Percentiles rank a stretch among this genome's conserved stretches.
phyloP scores from a whole-genome alignment of 2,329 filamentous ascomycete genomes.

The Verticillium longisporum region DNA sequence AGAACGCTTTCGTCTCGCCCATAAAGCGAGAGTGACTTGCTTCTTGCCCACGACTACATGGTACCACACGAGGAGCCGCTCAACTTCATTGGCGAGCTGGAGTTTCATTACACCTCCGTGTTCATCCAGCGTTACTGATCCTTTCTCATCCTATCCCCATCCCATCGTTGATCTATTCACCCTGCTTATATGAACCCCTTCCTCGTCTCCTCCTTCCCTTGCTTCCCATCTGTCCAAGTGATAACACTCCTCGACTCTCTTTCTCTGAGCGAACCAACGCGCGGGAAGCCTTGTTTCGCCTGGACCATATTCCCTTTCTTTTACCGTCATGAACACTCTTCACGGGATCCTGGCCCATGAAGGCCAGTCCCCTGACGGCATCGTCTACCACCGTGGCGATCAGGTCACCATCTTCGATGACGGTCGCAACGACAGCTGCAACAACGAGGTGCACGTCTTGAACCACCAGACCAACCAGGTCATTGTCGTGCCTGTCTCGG shows the following conservation, averaged over 20 bases:
- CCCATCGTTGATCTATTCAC: background rate
- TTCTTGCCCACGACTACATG: background rate
- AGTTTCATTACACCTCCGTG: background rate
- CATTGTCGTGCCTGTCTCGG: constrained; percentile 6
- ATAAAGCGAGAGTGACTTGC: background rate
- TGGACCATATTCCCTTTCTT: background rate
- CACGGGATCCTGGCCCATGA: constrained; percentile 9
- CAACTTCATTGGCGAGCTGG: background rate
- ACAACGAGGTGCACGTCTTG: constrained; percentile 5
- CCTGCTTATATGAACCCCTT: background rate
- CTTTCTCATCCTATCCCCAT: background rate
- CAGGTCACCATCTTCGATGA: constrained; percentile 8
- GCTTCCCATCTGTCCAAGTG: background rate
- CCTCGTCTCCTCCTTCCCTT: background rate
- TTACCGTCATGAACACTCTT: constrained; percentile 6
- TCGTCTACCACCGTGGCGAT: constrained; percentile 7
- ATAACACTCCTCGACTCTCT: background rate
- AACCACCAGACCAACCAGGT: constrained; percentile 7
- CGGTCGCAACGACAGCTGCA: background rate
- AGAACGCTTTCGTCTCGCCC: background rate
- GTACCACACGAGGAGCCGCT: background rate
- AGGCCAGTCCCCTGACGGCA: constrained; percentile 8
- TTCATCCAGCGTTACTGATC: background rate
- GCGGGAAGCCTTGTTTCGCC: background rate
- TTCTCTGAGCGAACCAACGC: background rate